phyloP scores from a whole-genome alignment of 495 filamentous ascomycete species.

The Lophiostoma macrostomum region DNA sequence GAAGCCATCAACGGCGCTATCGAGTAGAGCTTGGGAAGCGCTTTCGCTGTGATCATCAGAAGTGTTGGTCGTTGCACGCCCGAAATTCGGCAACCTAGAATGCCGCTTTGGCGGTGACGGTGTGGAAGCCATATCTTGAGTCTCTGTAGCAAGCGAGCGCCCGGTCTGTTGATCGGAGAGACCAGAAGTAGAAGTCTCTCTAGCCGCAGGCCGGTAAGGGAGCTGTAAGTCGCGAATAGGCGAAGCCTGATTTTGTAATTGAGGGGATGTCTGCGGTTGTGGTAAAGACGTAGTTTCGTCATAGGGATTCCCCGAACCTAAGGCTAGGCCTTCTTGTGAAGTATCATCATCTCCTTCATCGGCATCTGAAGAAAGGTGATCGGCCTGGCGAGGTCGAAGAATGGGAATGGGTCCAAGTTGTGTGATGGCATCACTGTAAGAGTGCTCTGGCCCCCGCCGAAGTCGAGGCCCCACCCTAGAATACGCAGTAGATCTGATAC shows the following conservation, averaged over 20 bases:
- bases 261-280: background rate
- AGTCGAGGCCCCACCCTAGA: conserved; percentile 12
- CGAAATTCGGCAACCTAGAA: conserved; percentile 15
- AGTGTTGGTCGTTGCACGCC: conserved; percentile 7
- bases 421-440: conserved; percentile 26
- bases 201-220: conserved; percentile 14
- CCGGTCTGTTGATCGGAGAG: too few relatives aligned
- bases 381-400: conserved; percentile 15
- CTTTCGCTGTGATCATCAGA: conserved; percentile 12
- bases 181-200: background rate
- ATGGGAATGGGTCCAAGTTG: conserved; percentile 15
- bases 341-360: too few relatives aligned
- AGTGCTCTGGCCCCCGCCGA: conserved; percentile 24
- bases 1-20: conserved; percentile 5
- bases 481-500: background rate
- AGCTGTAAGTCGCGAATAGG: conserved; percentile 1
- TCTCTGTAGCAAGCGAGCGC: too few relatives aligned
- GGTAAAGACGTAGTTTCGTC: background rate
- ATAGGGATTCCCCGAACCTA: background rate
- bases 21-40: background rate
- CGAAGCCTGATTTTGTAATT: background rate
- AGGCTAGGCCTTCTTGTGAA: too few relatives aligned
- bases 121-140: conserved; percentile 4
- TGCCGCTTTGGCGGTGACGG: conserved; percentile 18
- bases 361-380: background rate